These are phyloP conservation scores for Nothophoma quercina DNA, from an alignment of 2,329 filamentous ascomycete genomes.

Conservation along the genomic window DNA sequence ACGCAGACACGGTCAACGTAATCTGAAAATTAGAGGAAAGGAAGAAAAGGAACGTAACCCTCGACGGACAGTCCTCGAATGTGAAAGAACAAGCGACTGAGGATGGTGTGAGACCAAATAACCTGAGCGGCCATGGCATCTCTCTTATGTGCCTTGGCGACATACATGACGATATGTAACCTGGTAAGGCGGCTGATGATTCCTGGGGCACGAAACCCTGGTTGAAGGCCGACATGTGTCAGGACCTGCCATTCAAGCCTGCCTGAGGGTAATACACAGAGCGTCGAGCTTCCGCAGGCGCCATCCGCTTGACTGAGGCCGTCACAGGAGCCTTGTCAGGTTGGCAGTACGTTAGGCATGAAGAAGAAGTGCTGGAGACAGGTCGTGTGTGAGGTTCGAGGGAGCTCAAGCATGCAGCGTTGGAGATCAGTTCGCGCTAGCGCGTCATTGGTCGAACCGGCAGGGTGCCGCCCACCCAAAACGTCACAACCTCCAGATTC, in stretches of 20 bases:
- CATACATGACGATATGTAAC: slow-evolving; percentile 27
- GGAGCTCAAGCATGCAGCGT: slow-evolving; percentile 37
- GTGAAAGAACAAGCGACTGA: slow-evolving; percentile 41
- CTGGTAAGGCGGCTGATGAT: slow-evolving; percentile 39
- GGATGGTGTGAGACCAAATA: slow-evolving; percentile 41
- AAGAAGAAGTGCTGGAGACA: slow-evolving; percentile 43
- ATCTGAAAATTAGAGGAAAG: slow-evolving; percentile 49
- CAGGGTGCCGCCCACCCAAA: slow-evolving; percentile 24
- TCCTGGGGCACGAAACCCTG: slow-evolving; percentile 51
- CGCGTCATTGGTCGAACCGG: slow-evolving; percentile 17
- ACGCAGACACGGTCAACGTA: slow-evolving; percentile 53
- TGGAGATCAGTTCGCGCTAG: slow-evolving; percentile 31
- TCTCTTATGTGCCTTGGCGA: slow-evolving; percentile 49
- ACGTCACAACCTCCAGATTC: slow-evolving; percentile 21
- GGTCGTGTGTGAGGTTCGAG: slow-evolving; percentile 42
- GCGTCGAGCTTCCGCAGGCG: slow-evolving; percentile 34
- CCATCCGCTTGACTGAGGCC: slow-evolving; percentile 37
- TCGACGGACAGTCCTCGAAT: slow-evolving; percentile 41
- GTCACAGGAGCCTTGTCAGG: slow-evolving; percentile 32
- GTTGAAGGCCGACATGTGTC: slow-evolving; percentile 51
- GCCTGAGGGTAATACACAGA: slow-evolving; percentile 38
- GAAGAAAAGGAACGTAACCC: slow-evolving; percentile 53
- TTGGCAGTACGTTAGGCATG: slow-evolving; percentile 43
- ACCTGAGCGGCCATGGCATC: slow-evolving; percentile 36
- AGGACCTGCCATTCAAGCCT: slow-evolving; percentile 39